Percentiles rank a stretch among this genome's conserved stretches.
Evolutionary conservation across 805 yeast genomes (phyloP).

Genomic region (Cephaloascus fragrans): DNA sequence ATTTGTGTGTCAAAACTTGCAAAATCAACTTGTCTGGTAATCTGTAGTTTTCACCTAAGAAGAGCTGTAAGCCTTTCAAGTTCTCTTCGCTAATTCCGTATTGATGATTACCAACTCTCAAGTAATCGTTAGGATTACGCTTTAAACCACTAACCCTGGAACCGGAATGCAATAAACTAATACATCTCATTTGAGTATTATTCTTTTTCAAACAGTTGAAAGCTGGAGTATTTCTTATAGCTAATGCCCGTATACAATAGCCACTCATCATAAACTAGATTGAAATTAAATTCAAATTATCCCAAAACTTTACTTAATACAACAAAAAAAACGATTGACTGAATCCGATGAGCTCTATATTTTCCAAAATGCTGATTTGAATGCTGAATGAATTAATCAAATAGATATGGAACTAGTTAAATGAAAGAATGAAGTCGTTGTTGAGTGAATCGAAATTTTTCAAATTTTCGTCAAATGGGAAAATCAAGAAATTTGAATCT

Average conservation of each 20-base stretch:
- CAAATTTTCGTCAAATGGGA: not conserved
- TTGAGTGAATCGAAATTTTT: not conserved
- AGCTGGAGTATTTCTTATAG: too few species aligned
- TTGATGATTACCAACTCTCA: conserved; percentile 38
- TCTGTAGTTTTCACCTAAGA: conserved; percentile 35
- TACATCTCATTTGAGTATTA: too few species aligned
- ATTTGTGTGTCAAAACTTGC: conserved; percentile 87
- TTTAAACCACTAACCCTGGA: conserved; percentile 62
- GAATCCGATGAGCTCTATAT: too few species aligned
- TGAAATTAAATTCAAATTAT: too few species aligned
- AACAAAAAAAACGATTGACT: too few species aligned
- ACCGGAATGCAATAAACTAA: conserved; percentile 31
- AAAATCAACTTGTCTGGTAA: conserved; percentile 54
- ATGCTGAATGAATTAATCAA: not conserved
- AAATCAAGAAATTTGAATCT: too few species aligned
- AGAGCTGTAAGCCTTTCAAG: conserved; percentile 35
- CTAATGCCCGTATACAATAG: too few species aligned
- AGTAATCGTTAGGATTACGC: conserved; percentile 55
- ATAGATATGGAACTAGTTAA: not conserved
- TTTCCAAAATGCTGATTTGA: too few species aligned
- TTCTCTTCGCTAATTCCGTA: conserved; percentile 46
- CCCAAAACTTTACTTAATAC: too few species aligned
- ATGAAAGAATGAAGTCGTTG: not conserved
- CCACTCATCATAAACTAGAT: too few species aligned
- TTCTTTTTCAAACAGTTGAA: too few species aligned